Percentiles rank a stretch among this genome's conserved stretches.
These are phyloP conservation scores for Fistulina hepatica DNA, from an alignment of 1,284 basidiomycete species.

Conservation along the genomic window DNA sequence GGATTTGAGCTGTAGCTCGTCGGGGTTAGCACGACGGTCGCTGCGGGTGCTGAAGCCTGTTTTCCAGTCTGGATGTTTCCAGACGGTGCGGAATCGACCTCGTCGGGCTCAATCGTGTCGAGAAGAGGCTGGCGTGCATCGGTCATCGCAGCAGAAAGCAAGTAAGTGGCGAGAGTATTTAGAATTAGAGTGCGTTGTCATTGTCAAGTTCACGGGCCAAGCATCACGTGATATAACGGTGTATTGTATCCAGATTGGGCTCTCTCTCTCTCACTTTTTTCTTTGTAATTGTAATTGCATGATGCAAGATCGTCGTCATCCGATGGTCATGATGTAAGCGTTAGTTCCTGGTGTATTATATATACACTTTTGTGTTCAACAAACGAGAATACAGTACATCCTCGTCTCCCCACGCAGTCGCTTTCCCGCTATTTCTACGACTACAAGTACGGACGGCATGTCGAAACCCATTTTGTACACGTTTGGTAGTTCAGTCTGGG, in stretches of 20 bases:
- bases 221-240: too few species aligned
- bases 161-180: too few species aligned
- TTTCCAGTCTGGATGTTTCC: conserved; percentile 27
- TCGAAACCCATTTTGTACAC: conserved; percentile 27
- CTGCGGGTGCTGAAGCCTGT: conserved; percentile 22
- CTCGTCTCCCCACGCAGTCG: not conserved
- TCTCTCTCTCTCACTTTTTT: too few species aligned
- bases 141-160: conserved; percentile 40
- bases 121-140: conserved; percentile 42
- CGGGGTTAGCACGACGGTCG: conserved; percentile 46
- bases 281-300: too few species aligned
- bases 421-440: too few species aligned
- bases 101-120: conserved; percentile 63
- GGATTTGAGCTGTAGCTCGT: conserved; percentile 42
- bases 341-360: conserved; percentile 7
- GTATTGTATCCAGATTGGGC: too few species aligned
- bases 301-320: too few species aligned
- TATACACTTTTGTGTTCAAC: too few species aligned
- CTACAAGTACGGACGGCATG: too few species aligned
- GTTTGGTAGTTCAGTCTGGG: conserved; percentile 37
- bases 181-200: too few species aligned
- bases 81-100: conserved; percentile 27
- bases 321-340: too few species aligned
- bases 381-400: not conserved
- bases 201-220: too few species aligned